Conservation (phyloP, 495 filamentous ascomycete genomes). For the Pyrenula massariospora region DNA sequence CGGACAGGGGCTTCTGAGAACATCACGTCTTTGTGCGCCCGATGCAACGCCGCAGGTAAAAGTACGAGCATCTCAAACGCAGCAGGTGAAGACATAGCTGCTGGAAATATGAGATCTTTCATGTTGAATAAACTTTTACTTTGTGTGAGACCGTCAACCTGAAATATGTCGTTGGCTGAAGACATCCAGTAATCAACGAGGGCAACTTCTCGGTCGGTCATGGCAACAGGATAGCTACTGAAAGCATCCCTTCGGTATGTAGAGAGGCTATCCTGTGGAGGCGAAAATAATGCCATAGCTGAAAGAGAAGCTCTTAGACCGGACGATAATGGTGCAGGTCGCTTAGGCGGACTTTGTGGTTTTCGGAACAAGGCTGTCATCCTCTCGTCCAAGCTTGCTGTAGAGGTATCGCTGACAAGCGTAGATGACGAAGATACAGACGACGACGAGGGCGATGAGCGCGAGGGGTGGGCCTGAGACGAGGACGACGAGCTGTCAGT, state of each 20-base stretch:
- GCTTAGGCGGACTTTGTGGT: not conserved
- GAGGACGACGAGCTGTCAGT: not conserved
- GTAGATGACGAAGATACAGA: not conserved
- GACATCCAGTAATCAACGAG: not conserved
- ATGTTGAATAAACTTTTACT: not conserved
- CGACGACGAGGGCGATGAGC: not conserved
- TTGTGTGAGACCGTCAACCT: not conserved
- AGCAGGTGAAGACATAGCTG: not conserved
- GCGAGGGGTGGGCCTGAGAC: not conserved
- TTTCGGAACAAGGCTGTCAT: not conserved
- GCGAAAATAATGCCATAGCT: not conserved
- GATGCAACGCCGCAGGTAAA: not conserved
- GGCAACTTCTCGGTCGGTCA: not conserved
- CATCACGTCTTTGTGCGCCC: not conserved
- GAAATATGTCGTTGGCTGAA: not conserved
- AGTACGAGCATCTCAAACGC: not conserved
- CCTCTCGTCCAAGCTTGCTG: not conserved
- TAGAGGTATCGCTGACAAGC: not conserved
- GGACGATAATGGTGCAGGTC: not conserved
- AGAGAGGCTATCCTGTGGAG: not conserved
- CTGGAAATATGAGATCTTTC: not conserved
- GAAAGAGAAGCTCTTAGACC: not conserved
- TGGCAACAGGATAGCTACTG: not conserved
- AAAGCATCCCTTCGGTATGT: not conserved
- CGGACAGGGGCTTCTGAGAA: not conserved